Percentiles rank a stretch among this genome's conserved stretches.
These are phyloP conservation scores for Cochlearia excelsa DNA, from an alignment of 345 rosid species.

Conservation along the genomic window DNA sequence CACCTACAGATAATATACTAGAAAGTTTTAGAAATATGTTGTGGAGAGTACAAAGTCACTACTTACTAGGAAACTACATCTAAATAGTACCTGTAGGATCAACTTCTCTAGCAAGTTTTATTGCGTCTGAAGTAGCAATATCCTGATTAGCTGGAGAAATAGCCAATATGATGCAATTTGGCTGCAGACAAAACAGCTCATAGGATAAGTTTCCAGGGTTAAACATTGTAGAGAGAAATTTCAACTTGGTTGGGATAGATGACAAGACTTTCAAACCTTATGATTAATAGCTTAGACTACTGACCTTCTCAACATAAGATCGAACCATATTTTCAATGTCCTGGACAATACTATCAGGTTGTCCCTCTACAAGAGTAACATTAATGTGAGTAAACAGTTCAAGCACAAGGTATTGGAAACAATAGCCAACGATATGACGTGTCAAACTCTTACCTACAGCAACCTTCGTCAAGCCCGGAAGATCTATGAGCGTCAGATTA, in stretches of 20 bases:
- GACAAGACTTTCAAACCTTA: background rate
- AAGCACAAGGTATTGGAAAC: conserved; percentile 6
- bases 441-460: conserved; percentile 73
- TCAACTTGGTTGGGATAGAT: no score
- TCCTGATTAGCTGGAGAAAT: conserved; percentile 99
- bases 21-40: conserved; percentile 1
- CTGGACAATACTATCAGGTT: conserved; percentile 75
- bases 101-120: conserved; percentile 98
- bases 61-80: conserved; percentile 3
- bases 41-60: conserved; percentile 15
- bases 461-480: conserved; percentile 99
- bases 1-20: conserved; percentile 49
- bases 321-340: conserved; percentile 99
- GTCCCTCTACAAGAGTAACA: conserved; percentile 74
- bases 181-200: conserved; percentile 52
- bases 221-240: background rate
- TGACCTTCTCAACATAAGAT: conserved; percentile 95
- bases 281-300: conserved; percentile 25
- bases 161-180: conserved; percentile 96
- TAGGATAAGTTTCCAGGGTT: conserved; percentile 20
- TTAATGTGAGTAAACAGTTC: conserved; percentile 11
- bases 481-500: conserved; percentile 94
- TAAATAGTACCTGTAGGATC: conserved; percentile 80
- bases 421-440: conserved; percentile 35
- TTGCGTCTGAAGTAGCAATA: conserved; percentile 99